These are phyloP conservation scores for Solanum appendiculatum DNA, from an alignment of 257 asterid genomes.

Conservation along the genomic window DNA sequence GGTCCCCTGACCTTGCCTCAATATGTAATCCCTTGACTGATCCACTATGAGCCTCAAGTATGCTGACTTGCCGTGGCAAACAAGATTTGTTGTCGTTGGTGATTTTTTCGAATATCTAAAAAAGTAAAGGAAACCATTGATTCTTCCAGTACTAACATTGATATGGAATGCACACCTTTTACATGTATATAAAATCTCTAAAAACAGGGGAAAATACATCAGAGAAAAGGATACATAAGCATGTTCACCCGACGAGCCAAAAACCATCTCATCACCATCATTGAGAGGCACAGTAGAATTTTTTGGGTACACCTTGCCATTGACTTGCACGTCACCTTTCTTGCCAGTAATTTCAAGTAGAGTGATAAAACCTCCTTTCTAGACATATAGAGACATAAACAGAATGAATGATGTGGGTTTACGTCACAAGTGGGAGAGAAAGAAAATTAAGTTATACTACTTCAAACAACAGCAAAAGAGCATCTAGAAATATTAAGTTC, in stretches of 20 bases:
- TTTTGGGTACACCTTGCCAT: slow-evolving; percentile 56
- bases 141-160: not conserved
- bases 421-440: not conserved
- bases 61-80: slow-evolving; percentile 46
- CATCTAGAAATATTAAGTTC: not conserved
- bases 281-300: slow-evolving; percentile 56
- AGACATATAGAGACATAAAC: slow-evolving; percentile 4
- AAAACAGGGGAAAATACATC: not conserved
- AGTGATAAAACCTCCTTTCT: slow-evolving; percentile 55
- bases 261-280: slow-evolving; percentile 84
- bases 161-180: not conserved
- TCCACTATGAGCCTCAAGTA: slow-evolving; percentile 64
- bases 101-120: slow-evolving; percentile 69
- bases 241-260: slow-evolving; percentile 55
- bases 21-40: slow-evolving; percentile 52
- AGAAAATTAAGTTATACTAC: not conserved
- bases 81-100: slow-evolving; percentile 25
- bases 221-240: slow-evolving; percentile 76
- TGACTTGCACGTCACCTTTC: slow-evolving; percentile 77
- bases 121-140: slow-evolving; percentile 32
- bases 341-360: slow-evolving; percentile 74
- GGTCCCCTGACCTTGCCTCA: slow-evolving; percentile 68
- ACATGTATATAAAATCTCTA: not conserved
- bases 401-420: not conserved
- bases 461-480: not conserved